Conservation (phyloP, 1,139 yeast genomes). For the Blastobotrys malaysiensis region DNA sequence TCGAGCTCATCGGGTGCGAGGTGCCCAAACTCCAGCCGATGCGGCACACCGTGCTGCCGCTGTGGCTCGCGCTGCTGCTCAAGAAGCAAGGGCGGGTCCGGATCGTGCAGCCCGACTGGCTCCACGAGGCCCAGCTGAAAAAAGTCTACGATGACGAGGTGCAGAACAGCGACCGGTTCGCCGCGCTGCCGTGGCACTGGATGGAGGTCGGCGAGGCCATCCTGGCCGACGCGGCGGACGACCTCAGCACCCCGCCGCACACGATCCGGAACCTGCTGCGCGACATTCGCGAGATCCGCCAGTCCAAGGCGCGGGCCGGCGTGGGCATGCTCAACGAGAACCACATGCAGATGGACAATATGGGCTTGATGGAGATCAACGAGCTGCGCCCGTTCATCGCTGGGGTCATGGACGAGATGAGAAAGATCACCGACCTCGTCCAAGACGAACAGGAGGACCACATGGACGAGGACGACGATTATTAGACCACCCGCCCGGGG, state of each 20-base stretch:
- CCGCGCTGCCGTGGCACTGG: constrained; percentile 84
- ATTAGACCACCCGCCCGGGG: neutral
- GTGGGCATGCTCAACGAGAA: constrained; percentile 72
- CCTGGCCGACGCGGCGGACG: constrained; percentile 66
- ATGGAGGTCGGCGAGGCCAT: constrained; percentile 68
- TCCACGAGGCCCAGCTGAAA: constrained; percentile 52
- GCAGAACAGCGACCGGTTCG: constrained; percentile 51
- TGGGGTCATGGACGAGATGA: constrained; percentile 71
- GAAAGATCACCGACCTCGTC: constrained; percentile 44
- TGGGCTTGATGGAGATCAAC: constrained; percentile 79
- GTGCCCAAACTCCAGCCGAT: constrained; percentile 58
- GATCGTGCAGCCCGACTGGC: constrained; percentile 85
- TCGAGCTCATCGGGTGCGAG: constrained; percentile 52
- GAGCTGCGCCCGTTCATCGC: constrained; percentile 81
- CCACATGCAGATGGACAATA: constrained; percentile 75
- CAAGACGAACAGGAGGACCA: constrained; percentile 26
- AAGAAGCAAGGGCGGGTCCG: constrained; percentile 84
- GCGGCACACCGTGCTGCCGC: constrained; percentile 65
- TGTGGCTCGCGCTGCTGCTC: constrained; percentile 83
- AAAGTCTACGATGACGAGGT: constrained; percentile 65
- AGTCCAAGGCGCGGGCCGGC: constrained; percentile 77
- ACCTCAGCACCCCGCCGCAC: constrained; percentile 60
- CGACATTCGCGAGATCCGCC: constrained; percentile 78
- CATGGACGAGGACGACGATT: constrained; percentile 13
- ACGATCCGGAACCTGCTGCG: constrained; percentile 64